Evolutionary conservation across 2,329 filamentous ascomycete genomes (phyloP), one percentile per base, ranked within the genome.

Genomic region (Cladosporium sp.): DNA sequence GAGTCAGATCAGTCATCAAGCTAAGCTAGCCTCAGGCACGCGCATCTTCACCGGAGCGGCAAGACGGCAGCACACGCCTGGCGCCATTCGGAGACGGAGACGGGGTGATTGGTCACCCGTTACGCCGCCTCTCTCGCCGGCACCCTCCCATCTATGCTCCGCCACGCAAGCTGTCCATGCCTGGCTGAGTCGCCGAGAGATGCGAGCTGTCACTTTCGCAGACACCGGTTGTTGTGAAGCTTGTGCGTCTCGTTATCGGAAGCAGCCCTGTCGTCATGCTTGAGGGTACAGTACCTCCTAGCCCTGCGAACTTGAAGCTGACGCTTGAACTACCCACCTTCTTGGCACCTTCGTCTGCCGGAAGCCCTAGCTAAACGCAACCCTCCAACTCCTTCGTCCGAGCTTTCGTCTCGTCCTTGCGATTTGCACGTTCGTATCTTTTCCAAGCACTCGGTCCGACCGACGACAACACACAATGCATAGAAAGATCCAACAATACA

Each of bases 1-100:
- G 52, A 53, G 50, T 33, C 50, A 53, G 50, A 26, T 26, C 23
- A 26, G 23, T 26, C 23, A 26, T 28, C 29, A 12, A 44, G 50
- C 50, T 53, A n/a, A n/a, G 5, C 12, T 35, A 35, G 33, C 55
- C 55, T 57, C 55, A 57, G 55, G 55, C 55, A 57, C 52, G 55
- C 55, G 23, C 26, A 28, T 40, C 55, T 57, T 57, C 55, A 57
- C 55, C 55, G 55, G 55, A 57, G 31, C 55, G 55, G 55, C 21
- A 35, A 57, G 55, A 35, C 55, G 33, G 31, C 28, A 52, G 28
- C 23, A 52, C 46, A 50, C 40, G 52, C 52, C 52, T 55, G 52
- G 52, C 52, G 52, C 31, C 26, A 26, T 23, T 57, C 55, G 55
- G 55, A 40, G 33, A 33, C 55, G 55, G 55, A 40, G 33, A 33